A percentile compares a stretch with the other conserved stretches of the same genome.
phyloP scores from a whole-genome alignment of 352 stramenopile genomes.

The Phytophthora pluvialis region DNA sequence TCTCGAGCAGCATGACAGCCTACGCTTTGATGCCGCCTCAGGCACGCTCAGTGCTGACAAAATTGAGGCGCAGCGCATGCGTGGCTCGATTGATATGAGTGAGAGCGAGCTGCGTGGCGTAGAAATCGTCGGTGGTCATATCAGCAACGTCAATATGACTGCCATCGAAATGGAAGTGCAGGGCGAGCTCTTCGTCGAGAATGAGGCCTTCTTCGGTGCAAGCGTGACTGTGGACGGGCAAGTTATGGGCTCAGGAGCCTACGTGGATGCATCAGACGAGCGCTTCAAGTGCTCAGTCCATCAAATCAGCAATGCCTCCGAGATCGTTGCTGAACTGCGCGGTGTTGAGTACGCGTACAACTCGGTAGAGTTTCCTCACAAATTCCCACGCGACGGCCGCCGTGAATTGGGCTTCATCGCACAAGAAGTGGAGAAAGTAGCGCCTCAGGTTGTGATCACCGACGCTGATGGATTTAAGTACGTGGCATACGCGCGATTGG shows the following conservation, averaged over 20 bases:
- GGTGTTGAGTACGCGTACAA: conserved; percentile 76
- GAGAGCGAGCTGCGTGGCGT: conserved; percentile 72
- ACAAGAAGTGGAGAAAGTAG: conserved; percentile 83
- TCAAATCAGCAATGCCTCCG: conserved; percentile 49
- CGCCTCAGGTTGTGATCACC: conserved; percentile 81
- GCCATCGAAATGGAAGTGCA: conserved; percentile 72
- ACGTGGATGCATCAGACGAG: conserved; percentile 90
- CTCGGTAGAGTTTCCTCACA: conserved; percentile 43
- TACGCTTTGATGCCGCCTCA: conserved; percentile 67
- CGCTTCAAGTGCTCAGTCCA: conserved; percentile 87
- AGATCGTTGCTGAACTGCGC: conserved; percentile 57
- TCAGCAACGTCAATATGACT: conserved; percentile 82
- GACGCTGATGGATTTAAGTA: conserved; percentile 86
- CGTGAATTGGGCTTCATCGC: conserved; percentile 89
- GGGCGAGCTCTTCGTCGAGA: conserved; percentile 84
- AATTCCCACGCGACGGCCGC: conserved; percentile 40
- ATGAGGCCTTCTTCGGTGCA: conserved; percentile 84
- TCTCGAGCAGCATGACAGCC: conserved; percentile 58
- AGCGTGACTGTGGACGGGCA: conserved; percentile 87
- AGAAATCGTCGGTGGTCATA: conserved; percentile 77
- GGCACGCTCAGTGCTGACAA: conserved; percentile 48
- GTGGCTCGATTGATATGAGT: conserved; percentile 82
- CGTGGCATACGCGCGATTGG: conserved; percentile 83
- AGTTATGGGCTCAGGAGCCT: conserved; percentile 91
- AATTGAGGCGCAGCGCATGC: conserved; percentile 53